phyloP scores from a whole-genome alignment of 2,329 filamentous ascomycete genomes.

The Cucurbitaria berberidis region DNA sequence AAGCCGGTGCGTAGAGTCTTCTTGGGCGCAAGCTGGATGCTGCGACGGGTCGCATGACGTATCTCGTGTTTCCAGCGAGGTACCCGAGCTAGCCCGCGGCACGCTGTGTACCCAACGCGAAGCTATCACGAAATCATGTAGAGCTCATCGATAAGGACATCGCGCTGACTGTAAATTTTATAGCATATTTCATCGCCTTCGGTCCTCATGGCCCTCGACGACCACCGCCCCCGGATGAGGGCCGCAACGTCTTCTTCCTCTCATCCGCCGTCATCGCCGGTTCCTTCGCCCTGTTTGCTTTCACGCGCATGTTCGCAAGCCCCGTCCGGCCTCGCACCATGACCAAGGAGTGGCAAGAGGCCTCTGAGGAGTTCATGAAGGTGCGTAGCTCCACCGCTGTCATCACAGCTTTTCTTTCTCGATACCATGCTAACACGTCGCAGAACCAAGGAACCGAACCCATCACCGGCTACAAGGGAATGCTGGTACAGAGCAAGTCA shows the following conservation, averaged over 20 bases:
- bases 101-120: constrained; percentile 12
- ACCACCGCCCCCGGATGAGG: constrained; percentile 80
- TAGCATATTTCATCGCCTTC: constrained; percentile 99
- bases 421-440: constrained; percentile 20
- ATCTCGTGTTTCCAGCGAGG: constrained; percentile 26
- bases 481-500: constrained; percentile 49
- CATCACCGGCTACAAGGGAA: constrained; percentile 49
- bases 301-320: constrained; percentile 72
- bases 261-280: constrained; percentile 70
- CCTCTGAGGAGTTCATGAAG: constrained; percentile 90
- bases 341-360: constrained; percentile 97
- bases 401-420: neutral
- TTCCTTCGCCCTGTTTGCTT: constrained; percentile 73
- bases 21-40: constrained; percentile 16
- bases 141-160: constrained; percentile 12
- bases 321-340: constrained; percentile 77
- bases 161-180: constrained; percentile 36
- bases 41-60: constrained; percentile 38
- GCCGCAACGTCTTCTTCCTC: constrained; percentile 77
- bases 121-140: constrained; percentile 7
- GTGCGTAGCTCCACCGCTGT: constrained; percentile 59
- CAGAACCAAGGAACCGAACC: constrained; percentile 48
- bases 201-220: constrained; percentile 94
- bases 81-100: constrained; percentile 27
- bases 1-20: constrained; percentile 78